Evolutionary conservation across 176 grass and related monocot genomes (phyloP).

Genomic region (Dendrocalamus sinicus): DNA sequence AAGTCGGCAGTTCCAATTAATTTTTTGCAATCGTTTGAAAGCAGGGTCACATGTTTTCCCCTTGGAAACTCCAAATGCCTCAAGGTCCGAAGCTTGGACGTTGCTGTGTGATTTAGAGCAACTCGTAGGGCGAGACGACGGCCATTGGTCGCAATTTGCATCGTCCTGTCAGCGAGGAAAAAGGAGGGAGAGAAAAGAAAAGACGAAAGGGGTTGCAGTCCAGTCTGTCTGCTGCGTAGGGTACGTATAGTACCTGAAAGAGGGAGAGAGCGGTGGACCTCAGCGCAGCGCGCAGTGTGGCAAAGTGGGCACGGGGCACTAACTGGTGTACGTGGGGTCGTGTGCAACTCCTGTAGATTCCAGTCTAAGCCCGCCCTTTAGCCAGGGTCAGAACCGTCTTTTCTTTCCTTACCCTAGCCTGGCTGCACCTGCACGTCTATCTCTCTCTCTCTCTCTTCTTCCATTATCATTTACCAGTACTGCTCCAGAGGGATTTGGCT

Average conservation of each 20-base stretch:
- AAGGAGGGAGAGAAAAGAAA: not conserved
- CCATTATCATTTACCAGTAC: too few relatives aligned
- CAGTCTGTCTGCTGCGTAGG: not conserved
- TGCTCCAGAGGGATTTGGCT: too few relatives aligned
- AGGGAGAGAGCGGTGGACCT: not conserved
- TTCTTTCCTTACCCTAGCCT: not conserved
- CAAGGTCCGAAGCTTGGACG: not conserved
- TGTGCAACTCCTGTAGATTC: slow-evolving; percentile 46
- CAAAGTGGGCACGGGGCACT: slow-evolving; percentile 18
- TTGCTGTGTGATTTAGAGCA: not conserved
- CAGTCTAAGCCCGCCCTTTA: not conserved
- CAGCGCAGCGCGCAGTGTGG: not conserved
- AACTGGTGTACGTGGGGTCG: slow-evolving; percentile 24
- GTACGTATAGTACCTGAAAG: not conserved
- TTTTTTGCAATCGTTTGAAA: too few relatives aligned
- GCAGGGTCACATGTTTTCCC: too few relatives aligned
- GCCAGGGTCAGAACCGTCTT: not conserved
- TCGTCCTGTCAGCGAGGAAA: not conserved
- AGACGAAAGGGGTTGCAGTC: not conserved
- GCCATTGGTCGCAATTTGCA: not conserved
- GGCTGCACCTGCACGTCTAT: too few relatives aligned
- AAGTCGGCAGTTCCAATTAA: too few relatives aligned
- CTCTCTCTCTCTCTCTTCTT: too few relatives aligned
- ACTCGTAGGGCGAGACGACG: not conserved
- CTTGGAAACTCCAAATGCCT: not conserved